Evolutionary conservation across 192 early-diverging fungal genomes (phyloP), one percentile per base, ranked within the genome.

Genomic region (Podila clonocystis): DNA sequence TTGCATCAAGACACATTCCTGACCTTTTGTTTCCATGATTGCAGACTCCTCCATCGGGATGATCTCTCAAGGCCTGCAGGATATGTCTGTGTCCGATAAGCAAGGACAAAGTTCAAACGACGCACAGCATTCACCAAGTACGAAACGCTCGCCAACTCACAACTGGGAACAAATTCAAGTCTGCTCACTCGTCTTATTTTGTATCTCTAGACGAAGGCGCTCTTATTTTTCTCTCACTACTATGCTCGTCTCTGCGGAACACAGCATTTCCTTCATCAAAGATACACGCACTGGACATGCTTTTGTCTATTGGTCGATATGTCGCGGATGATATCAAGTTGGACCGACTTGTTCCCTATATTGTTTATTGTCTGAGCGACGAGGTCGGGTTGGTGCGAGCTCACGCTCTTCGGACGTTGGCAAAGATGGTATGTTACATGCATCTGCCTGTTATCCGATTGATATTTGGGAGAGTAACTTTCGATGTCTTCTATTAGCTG

Each of bases 331-430:
- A 91, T 62, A 84, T 91, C 33, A 90, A 91, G 50, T 77, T 96
- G 12, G 94, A 96, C 75, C 82, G 94, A 22, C 68, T 94, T 22
- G 83, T 95, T n/a, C 94, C 94, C 34, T 94, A 93, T 76, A 59
- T 96, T n/a, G 86, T 95, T 13, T 72, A 82, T 0, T 70, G 94
- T 9, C 62, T 95, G 2, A 74, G 77, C 3, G 94, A 95, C 70
- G 88, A 94, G 41, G 84, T 85, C 49, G 86, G 86, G 13, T 48
- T 89, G 12, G 93, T 95, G 8, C 75, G 91, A 41, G 88, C 89
- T 0, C 90, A 75, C 73, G 85, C 94, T 0, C 69, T 96, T 38
- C 87, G 87, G 59, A 89, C 85, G 8, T 75, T 95, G 26, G 89
- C 93, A 4, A 88, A 94, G 74, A 70, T 96, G 79, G 92, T 95